Percentiles rank a stretch among this genome's conserved stretches.
Evolutionary conservation across 2,329 filamentous ascomycete species (phyloP).

Genomic region (Colletotrichum cereale): DNA sequence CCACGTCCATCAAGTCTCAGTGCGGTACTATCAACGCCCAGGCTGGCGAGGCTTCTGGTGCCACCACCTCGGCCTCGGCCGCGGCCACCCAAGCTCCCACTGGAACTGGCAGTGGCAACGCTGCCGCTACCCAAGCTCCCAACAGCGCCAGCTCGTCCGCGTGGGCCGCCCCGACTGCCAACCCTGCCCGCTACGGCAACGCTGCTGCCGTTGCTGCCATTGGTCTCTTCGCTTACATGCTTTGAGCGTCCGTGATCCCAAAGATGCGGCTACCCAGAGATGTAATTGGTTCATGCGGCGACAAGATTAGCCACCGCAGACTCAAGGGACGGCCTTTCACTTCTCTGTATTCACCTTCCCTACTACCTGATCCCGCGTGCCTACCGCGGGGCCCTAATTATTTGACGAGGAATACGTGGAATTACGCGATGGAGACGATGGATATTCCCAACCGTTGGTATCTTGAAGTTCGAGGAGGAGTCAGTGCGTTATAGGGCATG

Average conservation of each 20-base stretch:
- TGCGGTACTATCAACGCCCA: slow-evolving; percentile 57
- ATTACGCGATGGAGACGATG: slow-evolving; percentile 39
- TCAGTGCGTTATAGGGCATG: slow-evolving; percentile 34
- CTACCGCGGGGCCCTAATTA: slow-evolving; percentile 31
- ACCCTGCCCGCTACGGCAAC: slow-evolving; percentile 58
- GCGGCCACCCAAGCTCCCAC: slow-evolving; percentile 34
- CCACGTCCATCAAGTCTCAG: slow-evolving; percentile 57
- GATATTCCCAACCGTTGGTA: slow-evolving; percentile 40
- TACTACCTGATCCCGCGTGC: slow-evolving; percentile 38
- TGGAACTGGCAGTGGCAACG: slow-evolving; percentile 37
- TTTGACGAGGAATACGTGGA: slow-evolving; percentile 40
- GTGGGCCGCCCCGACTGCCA: slow-evolving; percentile 57
- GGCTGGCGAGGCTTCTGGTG: slow-evolving; percentile 18
- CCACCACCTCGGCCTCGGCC: slow-evolving; percentile 36
- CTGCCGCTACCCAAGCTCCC: slow-evolving; percentile 31
- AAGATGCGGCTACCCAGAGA: background rate
- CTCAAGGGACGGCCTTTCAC: slow-evolving; percentile 25
- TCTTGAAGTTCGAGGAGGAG: slow-evolving; percentile 38
- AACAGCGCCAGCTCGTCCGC: slow-evolving; percentile 45
- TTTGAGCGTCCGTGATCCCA: slow-evolving; percentile 51
- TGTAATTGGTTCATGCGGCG: background rate
- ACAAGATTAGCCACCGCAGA: background rate
- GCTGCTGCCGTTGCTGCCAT: slow-evolving; percentile 60
- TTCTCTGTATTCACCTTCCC: slow-evolving; percentile 42
- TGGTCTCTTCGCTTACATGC: slow-evolving; percentile 65